A percentile compares a stretch with the other conserved stretches of the same genome.
phyloP scores from a whole-genome alignment of 1,284 basidiomycete genomes.

The Afroboletus lepidellus region DNA sequence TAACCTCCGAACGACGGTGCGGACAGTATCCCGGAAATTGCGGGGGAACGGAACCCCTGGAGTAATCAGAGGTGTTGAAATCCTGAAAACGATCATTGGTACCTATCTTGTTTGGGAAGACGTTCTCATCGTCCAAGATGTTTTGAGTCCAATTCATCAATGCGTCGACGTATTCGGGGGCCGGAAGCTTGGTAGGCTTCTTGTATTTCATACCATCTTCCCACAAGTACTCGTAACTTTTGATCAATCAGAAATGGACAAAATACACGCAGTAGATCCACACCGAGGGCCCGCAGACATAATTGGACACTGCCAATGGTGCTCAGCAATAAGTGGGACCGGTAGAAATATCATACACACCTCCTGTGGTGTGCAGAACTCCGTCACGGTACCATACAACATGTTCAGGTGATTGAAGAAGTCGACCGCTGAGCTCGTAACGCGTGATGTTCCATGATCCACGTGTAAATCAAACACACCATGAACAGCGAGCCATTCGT shows the following conservation, averaged over 20 bases:
- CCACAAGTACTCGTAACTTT: conserved; percentile 95
- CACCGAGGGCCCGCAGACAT: conserved; percentile 98
- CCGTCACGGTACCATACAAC: conserved; percentile 94
- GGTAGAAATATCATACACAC: conserved; percentile 41
- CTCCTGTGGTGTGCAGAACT: conserved; percentile 94
- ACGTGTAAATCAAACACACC: conserved; percentile 51
- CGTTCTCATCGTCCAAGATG: conserved; percentile 87
- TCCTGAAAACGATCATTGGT: conserved; percentile 13
- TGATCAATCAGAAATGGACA: conserved; percentile 13
- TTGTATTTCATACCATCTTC: conserved; percentile 93
- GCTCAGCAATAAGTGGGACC: conserved; percentile 14
- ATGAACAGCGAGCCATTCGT: conserved; percentile 97
- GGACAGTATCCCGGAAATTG: conserved; percentile 88
- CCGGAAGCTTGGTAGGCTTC: conserved; percentile 90
- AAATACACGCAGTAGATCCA: conserved; percentile 25
- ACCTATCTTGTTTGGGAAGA: conserved; percentile 97
- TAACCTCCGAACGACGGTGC: conserved; percentile 88
- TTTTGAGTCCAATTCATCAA: conserved; percentile 99
- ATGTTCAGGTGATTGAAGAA: conserved; percentile 97
- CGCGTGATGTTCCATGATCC: not conserved
- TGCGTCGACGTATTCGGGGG: conserved; percentile 96
- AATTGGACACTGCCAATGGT: conserved; percentile 75
- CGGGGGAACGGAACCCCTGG: conserved; percentile 89
- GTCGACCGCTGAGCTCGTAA: conserved; percentile 70
- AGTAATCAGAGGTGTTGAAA: not conserved